Evolutionary conservation across 495 filamentous ascomycete genomes (phyloP).

Genomic region (Cryomyces minteri): DNA sequence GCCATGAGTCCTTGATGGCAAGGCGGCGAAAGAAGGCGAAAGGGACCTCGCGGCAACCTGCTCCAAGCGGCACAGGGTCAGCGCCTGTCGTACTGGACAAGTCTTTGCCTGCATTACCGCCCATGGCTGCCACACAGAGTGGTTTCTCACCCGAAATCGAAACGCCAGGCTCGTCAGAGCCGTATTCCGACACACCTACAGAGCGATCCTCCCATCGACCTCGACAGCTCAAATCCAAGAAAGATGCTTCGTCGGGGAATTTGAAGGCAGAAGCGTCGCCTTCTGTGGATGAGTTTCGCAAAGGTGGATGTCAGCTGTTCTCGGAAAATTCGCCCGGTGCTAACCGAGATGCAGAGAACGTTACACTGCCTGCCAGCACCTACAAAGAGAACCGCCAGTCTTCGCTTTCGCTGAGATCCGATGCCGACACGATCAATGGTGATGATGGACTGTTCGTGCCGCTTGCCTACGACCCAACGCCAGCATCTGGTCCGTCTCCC

Average conservation of each 20-base stretch:
- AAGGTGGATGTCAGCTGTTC: too few species aligned
- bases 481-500: slow-evolving; percentile 39
- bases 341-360: slow-evolving; percentile 23
- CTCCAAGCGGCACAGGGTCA: slow-evolving; percentile 28
- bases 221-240: slow-evolving; percentile 14
- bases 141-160: slow-evolving; percentile 47
- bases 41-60: slow-evolving; percentile 39
- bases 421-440: slow-evolving; percentile 25
- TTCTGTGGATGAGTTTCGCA: slow-evolving; percentile 10
- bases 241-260: slow-evolving; percentile 13
- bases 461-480: slow-evolving; percentile 71
- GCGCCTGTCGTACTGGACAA: slow-evolving; percentile 65
- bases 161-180: slow-evolving; percentile 37
- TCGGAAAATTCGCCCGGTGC: too few species aligned
- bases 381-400: slow-evolving; percentile 67
- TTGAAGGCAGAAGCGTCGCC: slow-evolving; percentile 20
- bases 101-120: slow-evolving; percentile 80
- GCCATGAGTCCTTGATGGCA: slow-evolving; percentile 97
- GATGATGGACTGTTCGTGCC: slow-evolving; percentile 81
- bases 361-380: slow-evolving; percentile 54
- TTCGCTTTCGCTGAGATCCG: slow-evolving; percentile 28
- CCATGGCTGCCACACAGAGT: slow-evolving; percentile 42
- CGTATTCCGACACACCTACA: slow-evolving; percentile 46
- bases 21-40: slow-evolving; percentile 70
- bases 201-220: slow-evolving; percentile 52